Percentiles rank a stretch among this genome's conserved stretches.
Evolutionary conservation across 2,329 filamentous ascomycete genomes (phyloP).

Genomic region (Cephalotrichum gorgonifer): DNA sequence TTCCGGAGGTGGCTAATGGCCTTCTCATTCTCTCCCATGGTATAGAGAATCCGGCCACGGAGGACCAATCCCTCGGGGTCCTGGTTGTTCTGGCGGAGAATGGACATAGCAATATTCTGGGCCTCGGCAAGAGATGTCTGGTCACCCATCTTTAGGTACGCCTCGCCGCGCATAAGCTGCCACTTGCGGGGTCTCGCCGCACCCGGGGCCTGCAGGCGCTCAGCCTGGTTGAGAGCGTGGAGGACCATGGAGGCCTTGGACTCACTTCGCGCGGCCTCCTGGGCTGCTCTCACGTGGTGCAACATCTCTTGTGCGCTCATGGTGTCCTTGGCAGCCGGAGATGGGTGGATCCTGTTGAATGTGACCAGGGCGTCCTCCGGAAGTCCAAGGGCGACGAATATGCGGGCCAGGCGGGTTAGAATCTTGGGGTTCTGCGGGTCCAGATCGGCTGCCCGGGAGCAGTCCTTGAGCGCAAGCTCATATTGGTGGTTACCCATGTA

Average conservation of each 20-base stretch:
- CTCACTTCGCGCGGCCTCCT: constrained; percentile 63
- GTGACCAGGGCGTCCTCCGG: constrained; percentile 79
- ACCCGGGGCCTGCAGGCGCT: constrained; percentile 64
- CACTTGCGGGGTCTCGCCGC: constrained; percentile 82
- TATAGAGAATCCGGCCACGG: constrained; percentile 77
- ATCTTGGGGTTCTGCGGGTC: constrained; percentile 85
- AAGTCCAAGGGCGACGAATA: constrained; percentile 78
- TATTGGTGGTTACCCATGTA: constrained; percentile 83
- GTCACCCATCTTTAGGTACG: constrained; percentile 85
- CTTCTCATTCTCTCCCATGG: constrained; percentile 90
- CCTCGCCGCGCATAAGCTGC: constrained; percentile 86
- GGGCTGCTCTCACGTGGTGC: constrained; percentile 68
- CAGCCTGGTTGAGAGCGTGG: constrained; percentile 84
- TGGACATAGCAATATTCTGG: constrained; percentile 80
- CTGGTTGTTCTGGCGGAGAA: constrained; percentile 77
- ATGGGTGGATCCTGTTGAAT: constrained; percentile 68
- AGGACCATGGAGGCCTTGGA: constrained; percentile 84
- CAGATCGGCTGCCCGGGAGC: constrained; percentile 67
- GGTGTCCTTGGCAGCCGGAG: constrained; percentile 76
- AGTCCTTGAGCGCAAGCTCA: constrained; percentile 74
- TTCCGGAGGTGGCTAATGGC: constrained; percentile 86
- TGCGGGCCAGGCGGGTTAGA: constrained; percentile 74
- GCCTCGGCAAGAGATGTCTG: constrained; percentile 83
- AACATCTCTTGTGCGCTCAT: constrained; percentile 77
- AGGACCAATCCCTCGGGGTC: constrained; percentile 92